Evolutionary conservation across 495 filamentous ascomycete species (phyloP).

Genomic region (Bryoglossum gracile): DNA sequence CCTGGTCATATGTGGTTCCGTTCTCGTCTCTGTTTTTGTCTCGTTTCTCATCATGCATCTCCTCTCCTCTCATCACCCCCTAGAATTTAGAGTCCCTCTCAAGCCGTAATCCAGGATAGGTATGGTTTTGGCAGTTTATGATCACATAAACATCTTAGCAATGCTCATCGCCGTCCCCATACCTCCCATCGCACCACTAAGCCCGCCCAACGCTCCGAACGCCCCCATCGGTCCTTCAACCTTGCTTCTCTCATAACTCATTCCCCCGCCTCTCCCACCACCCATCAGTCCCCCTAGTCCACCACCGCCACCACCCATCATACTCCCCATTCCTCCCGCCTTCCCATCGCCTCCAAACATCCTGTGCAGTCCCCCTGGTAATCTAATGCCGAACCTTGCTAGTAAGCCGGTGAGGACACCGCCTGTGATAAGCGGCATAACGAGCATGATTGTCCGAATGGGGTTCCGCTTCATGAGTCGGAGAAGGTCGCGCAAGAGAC

Average conservation of each 20-base stretch:
- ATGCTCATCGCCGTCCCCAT: constrained; percentile 40
- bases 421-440: constrained; percentile 76
- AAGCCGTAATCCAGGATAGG: not conserved
- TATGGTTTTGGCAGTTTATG: not conserved
- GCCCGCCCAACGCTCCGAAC: constrained; percentile 11
- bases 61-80: not conserved
- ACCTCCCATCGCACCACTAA: constrained; percentile 27
- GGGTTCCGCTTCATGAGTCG: constrained; percentile 73
- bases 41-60: not conserved
- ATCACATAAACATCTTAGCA: constrained; percentile 59
- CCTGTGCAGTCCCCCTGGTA: constrained; percentile 53
- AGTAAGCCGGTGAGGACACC: constrained; percentile 69
- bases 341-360: constrained; percentile 38
- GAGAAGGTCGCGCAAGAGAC: constrained; percentile 64
- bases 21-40: not conserved
- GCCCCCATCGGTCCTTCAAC: constrained; percentile 29
- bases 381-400: constrained; percentile 62
- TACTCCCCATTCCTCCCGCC: constrained; percentile 17
- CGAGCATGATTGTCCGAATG: constrained; percentile 74
- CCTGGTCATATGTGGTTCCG: not conserved
- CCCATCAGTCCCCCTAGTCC: constrained; percentile 8
- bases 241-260: constrained; percentile 35
- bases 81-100: not conserved
- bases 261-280: constrained; percentile 27
- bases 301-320: constrained; percentile 29